phyloP scores from a whole-genome alignment of 2,329 filamentous ascomycete genomes.

The Cladosporium sp. region DNA sequence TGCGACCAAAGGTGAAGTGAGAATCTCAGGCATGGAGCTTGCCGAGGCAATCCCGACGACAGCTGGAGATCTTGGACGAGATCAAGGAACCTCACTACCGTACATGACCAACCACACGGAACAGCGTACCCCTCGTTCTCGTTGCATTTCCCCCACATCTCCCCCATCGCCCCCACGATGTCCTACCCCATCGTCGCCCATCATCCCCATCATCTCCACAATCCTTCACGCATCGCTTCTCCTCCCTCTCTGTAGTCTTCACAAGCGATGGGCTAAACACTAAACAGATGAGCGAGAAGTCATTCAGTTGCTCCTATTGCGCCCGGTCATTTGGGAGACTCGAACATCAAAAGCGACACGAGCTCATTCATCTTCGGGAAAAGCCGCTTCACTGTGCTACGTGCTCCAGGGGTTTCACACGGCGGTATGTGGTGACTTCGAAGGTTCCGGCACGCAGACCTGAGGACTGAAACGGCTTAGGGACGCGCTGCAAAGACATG shows the following conservation, averaged over 20 bases:
- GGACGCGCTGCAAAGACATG: conserved; percentile 26
- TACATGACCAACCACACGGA: too few species aligned
- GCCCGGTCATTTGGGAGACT: background rate
- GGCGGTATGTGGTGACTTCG: conserved; percentile 15
- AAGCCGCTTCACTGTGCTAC: conserved; percentile 21
- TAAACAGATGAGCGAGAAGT: background rate
- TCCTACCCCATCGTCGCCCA: too few species aligned
- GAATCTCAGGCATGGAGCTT: too few species aligned
- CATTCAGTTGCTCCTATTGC: background rate
- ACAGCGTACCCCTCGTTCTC: too few species aligned
- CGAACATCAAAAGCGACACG: conserved; percentile 25
- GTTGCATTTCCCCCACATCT: too few species aligned
- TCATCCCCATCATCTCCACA: background rate
- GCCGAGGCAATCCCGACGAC: too few species aligned
- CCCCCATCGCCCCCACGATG: too few species aligned
- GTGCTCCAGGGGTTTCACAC: conserved; percentile 24
- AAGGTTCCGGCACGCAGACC: background rate
- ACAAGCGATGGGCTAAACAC: background rate
- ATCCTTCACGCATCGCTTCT: background rate
- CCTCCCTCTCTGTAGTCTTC: background rate
- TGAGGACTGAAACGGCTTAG: conserved; percentile 6
- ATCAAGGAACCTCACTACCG: too few species aligned
- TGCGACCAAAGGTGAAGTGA: too few species aligned
- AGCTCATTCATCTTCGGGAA: conserved; percentile 21
- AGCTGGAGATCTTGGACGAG: too few species aligned